Percentiles rank a stretch among this genome's conserved stretches.
Evolutionary conservation across 208 protist species (phyloP).

Genomic region (Tetramitus jugosus): DNA sequence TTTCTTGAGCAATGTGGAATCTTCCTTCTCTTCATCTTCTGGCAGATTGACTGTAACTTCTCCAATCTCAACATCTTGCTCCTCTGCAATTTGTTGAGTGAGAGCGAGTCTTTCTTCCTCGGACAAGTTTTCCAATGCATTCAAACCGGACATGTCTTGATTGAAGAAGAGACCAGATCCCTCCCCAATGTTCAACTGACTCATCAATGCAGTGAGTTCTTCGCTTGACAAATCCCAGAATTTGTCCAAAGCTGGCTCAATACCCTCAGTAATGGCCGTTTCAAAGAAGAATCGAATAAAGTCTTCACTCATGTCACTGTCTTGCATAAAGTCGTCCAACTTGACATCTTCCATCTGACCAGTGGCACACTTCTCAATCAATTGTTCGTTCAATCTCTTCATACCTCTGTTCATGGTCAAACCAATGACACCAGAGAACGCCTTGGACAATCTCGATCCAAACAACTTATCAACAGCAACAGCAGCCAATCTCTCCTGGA

Average conservation of each 20-base stretch:
- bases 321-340: constrained; percentile 15
- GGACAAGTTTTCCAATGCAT: no score
- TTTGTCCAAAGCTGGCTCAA: background rate
- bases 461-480: constrained; percentile 15
- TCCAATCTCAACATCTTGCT: no score
- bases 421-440: constrained; percentile 19
- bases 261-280: constrained; percentile 3
- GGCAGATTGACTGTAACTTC: no score
- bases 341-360: constrained; percentile 4
- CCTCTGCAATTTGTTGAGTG: no score
- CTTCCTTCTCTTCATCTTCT: no score
- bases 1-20: no score
- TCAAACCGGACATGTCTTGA: no score
- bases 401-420: constrained; percentile 18
- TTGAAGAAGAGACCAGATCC: background rate
- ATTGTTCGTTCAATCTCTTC: constrained; percentile 16
- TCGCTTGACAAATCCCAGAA: constrained; percentile 13
- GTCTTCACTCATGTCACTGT: constrained; percentile 1
- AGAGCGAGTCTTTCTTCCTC: no score
- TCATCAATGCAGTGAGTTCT: background rate
- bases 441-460: constrained; percentile 2
- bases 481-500: constrained; percentile 17
- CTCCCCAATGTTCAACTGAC: background rate
- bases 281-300: constrained; percentile 18
- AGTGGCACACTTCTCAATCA: constrained; percentile 13